These are phyloP conservation scores for Elaeis guineensis DNA, from an alignment of 176 grass and related monocot genomes.

Conservation along the genomic window DNA sequence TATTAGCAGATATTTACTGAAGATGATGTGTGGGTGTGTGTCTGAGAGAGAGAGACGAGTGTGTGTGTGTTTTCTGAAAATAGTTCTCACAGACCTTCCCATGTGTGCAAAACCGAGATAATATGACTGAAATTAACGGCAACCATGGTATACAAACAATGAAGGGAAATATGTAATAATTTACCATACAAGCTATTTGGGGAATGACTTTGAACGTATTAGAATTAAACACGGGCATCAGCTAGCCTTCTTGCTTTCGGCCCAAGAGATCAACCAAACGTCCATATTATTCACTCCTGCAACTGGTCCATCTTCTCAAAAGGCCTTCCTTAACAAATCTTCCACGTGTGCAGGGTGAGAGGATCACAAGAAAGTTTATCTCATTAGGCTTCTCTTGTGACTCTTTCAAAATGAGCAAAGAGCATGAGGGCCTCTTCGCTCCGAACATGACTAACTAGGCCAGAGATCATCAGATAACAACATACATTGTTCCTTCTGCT, in stretches of 20 bases:
- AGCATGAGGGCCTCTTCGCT: constrained; percentile 28
- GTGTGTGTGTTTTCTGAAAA: too few relatives aligned
- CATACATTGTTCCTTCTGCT: constrained; percentile 35
- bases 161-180: too few relatives aligned
- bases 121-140: too few relatives aligned
- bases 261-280: constrained; percentile 56
- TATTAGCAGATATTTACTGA: too few relatives aligned
- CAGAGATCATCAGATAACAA: constrained; percentile 64
- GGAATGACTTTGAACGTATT: too few relatives aligned
- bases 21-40: too few relatives aligned
- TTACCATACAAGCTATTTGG: too few relatives aligned
- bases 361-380: constrained; percentile 44
- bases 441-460: constrained; percentile 40
- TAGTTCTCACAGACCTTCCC: too few relatives aligned
- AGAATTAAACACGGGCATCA: too few relatives aligned
- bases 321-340: constrained; percentile 54
- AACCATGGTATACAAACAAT: too few relatives aligned
- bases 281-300: constrained; percentile 46
- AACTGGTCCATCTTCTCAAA: constrained; percentile 40
- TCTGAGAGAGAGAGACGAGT: too few relatives aligned
- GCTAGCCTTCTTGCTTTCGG: constrained; percentile 36
- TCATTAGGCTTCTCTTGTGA: constrained; percentile 30
- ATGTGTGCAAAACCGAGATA: too few relatives aligned
- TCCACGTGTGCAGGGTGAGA: constrained; percentile 52
- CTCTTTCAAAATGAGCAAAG: constrained; percentile 39